Evolutionary conservation across 768 basidiomycete species (phyloP).

Genomic region (Panellus pusillus): DNA sequence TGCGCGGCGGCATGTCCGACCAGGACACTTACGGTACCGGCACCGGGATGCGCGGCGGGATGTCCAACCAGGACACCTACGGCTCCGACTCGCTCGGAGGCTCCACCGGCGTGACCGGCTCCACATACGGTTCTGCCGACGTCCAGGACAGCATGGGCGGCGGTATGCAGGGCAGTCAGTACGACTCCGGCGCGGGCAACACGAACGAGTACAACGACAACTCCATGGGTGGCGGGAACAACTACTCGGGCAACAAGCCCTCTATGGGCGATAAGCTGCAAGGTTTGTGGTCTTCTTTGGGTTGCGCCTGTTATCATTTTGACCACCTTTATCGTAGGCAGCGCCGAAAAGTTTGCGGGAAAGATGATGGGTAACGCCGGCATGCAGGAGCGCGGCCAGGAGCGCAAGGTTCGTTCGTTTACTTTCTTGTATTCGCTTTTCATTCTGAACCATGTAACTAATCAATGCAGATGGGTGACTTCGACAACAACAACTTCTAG

Average conservation of each 20-base stretch:
- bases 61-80: neutral
- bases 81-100: neutral
- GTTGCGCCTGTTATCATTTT: no score
- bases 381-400: no score
- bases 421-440: no score
- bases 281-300: conserved; percentile 5
- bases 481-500: no score
- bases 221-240: no score
- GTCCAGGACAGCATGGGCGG: neutral
- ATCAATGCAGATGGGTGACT: no score
- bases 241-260: conserved; percentile 2
- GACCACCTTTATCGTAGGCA: no score
- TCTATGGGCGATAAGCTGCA: conserved; percentile 26
- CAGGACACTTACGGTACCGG: neutral
- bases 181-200: neutral
- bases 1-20: neutral
- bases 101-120: neutral
- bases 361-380: no score
- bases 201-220: neutral
- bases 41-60: no score
- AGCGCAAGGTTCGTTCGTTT: no score
- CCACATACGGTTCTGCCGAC: neutral
- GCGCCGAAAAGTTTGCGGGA: no score
- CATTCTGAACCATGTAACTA: no score
- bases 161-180: neutral